Conservation (phyloP, 345 rosid species). For the Camelina sativa region DNA sequence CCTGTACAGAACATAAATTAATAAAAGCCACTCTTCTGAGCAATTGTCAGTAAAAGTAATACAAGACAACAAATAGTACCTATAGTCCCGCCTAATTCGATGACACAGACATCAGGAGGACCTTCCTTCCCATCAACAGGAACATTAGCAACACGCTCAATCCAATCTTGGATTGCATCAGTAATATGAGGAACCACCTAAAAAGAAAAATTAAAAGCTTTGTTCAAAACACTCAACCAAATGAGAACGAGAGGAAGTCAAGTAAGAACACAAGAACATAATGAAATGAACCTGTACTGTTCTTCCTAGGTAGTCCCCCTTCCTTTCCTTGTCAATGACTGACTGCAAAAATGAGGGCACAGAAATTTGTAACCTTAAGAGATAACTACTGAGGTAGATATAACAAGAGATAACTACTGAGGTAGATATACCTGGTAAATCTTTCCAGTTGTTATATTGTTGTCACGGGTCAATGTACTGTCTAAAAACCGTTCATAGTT, state of each 20-base stretch:
- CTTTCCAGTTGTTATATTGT: slow-evolving; percentile 84
- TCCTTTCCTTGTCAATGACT: slow-evolving; percentile 88
- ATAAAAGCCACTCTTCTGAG: slow-evolving; percentile 11
- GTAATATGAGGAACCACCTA: slow-evolving; percentile 98
- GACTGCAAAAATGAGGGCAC: slow-evolving; percentile 51
- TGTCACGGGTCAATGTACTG: slow-evolving; percentile 72
- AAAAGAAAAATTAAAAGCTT: slow-evolving; percentile 12
- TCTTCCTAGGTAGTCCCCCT: slow-evolving; percentile 95
- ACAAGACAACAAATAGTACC: slow-evolving; percentile 49
- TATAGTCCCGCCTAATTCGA: slow-evolving; percentile 97
- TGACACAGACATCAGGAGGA: slow-evolving; percentile 96
- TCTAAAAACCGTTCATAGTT: slow-evolving; percentile 84
- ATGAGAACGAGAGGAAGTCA: slow-evolving; percentile 12
- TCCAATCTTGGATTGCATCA: slow-evolving; percentile 96
- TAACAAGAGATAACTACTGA: slow-evolving; percentile 6
- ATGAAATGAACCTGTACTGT: slow-evolving; percentile 78
- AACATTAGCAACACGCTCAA: slow-evolving; percentile 79
- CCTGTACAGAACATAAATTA: slow-evolving; percentile 55
- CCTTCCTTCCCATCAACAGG: slow-evolving; percentile 91
- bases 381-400: slow-evolving; percentile 3
- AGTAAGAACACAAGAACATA: slow-evolving; percentile 17
- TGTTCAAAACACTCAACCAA: slow-evolving; percentile 16
- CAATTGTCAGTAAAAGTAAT: neutral
- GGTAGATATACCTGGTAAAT: slow-evolving; percentile 67
- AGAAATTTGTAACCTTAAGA: neutral